Evolutionary conservation across 805 yeast species (phyloP).

Genomic region (Brettanomyces anomalus): DNA sequence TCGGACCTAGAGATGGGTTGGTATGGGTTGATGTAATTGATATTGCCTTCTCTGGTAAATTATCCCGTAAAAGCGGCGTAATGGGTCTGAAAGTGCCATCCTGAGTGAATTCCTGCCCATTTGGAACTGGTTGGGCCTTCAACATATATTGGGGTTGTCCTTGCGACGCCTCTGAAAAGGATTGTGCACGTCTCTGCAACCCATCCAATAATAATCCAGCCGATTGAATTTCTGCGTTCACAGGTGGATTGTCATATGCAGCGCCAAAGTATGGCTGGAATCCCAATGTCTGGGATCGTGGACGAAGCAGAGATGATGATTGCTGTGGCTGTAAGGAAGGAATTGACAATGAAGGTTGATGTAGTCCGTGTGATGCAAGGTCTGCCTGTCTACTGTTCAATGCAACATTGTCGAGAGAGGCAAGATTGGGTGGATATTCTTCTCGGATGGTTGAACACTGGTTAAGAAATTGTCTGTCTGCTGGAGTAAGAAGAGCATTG

Average conservation of each 20-base stretch:
- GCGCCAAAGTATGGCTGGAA: constrained; percentile 4
- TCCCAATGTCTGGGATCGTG: constrained; percentile 34
- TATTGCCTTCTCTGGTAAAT: constrained; percentile 48
- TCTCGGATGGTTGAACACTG: constrained; percentile 20
- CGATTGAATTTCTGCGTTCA: constrained; percentile 9
- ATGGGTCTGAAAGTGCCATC: background rate
- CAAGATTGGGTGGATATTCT: constrained; percentile 6
- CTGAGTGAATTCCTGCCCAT: constrained; percentile 8
- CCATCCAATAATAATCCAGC: constrained; percentile 5
- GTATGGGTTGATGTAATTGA: constrained; percentile 64
- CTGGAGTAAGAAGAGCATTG: constrained; percentile 17
- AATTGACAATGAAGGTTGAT: background rate
- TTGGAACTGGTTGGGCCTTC: constrained; percentile 7
- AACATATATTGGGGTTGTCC: constrained; percentile 5
- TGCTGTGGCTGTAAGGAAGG: background rate
- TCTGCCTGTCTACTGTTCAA: background rate
- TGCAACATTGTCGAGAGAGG: constrained; percentile 1
- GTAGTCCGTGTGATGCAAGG: background rate
- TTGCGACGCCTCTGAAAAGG: constrained; percentile 6
- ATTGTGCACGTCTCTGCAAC: constrained; percentile 16
- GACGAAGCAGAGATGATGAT: constrained; percentile 17
- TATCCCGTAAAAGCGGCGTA: constrained; percentile 36
- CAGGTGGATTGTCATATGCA: constrained; percentile 4
- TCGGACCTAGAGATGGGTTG: constrained; percentile 63
- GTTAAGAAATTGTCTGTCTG: constrained; percentile 21